Conservation (phyloP, 2,329 filamentous ascomycete species). For the Sporothrix schenckii region DNA sequence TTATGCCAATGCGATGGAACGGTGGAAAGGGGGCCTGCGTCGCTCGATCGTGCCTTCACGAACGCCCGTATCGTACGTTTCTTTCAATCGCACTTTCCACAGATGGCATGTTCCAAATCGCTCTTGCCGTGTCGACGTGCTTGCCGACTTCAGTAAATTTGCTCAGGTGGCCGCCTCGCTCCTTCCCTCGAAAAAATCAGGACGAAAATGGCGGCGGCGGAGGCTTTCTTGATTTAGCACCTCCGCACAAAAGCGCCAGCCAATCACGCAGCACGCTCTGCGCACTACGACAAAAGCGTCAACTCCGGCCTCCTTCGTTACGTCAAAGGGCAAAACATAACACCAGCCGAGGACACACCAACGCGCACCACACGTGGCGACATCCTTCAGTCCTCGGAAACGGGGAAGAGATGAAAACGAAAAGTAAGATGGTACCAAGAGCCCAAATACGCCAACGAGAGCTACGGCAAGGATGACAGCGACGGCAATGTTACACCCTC, state of each 20-base stretch:
- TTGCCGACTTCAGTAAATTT: background rate
- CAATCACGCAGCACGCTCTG: background rate
- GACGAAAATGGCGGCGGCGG: constrained; percentile 11
- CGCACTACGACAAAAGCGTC: constrained; percentile 27
- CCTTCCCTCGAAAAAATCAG: background rate
- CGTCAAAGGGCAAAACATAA: no score
- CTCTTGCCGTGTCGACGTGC: background rate
- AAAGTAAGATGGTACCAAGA: no score
- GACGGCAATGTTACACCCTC: no score
- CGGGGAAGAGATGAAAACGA: no score
- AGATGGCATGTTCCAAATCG: background rate
- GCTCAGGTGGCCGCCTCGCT: background rate
- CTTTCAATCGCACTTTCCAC: background rate
- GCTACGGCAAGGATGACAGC: no score
- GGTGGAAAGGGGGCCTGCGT: background rate
- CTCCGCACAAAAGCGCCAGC: constrained; percentile 11
- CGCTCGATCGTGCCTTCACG: background rate
- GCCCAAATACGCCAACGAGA: no score
- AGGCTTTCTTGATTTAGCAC: constrained; percentile 23
- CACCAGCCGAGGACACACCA: no score
- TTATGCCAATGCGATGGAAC: background rate
- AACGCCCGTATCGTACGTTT: background rate
- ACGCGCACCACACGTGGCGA: no score
- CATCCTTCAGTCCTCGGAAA: no score
- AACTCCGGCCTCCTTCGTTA: constrained; percentile 17